Percentiles rank a stretch among this genome's conserved stretches.
These are phyloP conservation scores for Prunus salicina DNA, from an alignment of 306 rosid genomes.

Conservation along the genomic window DNA sequence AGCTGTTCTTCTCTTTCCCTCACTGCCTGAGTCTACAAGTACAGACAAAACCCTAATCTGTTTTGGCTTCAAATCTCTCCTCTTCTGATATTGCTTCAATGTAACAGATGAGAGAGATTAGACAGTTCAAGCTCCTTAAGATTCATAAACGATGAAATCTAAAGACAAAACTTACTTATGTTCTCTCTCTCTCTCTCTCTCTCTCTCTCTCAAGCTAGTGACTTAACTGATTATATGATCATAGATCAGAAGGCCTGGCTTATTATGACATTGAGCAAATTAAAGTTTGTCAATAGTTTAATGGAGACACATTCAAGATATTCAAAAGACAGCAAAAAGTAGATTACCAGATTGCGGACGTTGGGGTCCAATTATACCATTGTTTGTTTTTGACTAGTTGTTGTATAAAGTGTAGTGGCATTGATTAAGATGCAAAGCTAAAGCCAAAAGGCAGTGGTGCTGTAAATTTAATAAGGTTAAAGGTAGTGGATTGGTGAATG, in stretches of 20 bases:
- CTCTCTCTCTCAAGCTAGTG: constrained; percentile 9
- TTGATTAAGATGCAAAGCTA: constrained; percentile 70
- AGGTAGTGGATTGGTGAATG: constrained; percentile 15
- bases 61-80: constrained; percentile 22
- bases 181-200: constrained; percentile 33
- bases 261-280: constrained; percentile 8
- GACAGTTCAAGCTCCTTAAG: constrained; percentile 29
- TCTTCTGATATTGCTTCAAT: constrained; percentile 33
- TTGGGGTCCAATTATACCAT: constrained; percentile 39
- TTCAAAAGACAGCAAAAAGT: constrained; percentile 34
- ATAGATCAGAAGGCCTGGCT: constrained; percentile 9
- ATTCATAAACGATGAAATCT: constrained; percentile 38
- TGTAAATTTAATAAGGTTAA: not conserved
- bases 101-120: constrained; percentile 25
- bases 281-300: not conserved
- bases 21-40: constrained; percentile 29
- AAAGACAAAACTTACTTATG: constrained; percentile 28
- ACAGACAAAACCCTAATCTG: constrained; percentile 19
- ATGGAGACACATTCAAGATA: constrained; percentile 19
- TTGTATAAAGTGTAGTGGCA: constrained; percentile 50
- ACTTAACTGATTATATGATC: constrained; percentile 16
- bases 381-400: constrained; percentile 60
- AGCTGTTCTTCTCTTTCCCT: constrained; percentile 12
- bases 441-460: constrained; percentile 35
- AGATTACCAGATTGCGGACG: constrained; percentile 23